Base-by-base conservation (phyloP, 495 filamentous ascomycete genomes). In the Penicillium macrosclerotiorum region DNA sequence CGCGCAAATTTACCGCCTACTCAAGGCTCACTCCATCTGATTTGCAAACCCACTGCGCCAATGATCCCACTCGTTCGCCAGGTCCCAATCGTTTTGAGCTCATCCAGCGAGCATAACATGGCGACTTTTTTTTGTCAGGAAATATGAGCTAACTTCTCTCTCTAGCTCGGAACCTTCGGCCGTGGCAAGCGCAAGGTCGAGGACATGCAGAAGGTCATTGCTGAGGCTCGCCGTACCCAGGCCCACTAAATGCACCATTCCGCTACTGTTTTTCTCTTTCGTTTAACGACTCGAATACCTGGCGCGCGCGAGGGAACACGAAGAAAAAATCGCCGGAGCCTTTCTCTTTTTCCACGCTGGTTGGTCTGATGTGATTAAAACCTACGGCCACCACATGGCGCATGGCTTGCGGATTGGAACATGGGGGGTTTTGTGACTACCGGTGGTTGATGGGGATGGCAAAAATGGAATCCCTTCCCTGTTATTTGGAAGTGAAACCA, bases 101-200 rank as follows among this genome's bases (percentile, higher is more conserved):
- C 19, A 30, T 30, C 32, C 18, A 20, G n/a, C 11, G n/a, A 27
- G 23, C 31, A 35, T n/a, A 34, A 3, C 9, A 23, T 11, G 6
- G 9, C 22, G 31, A 25, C 30, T 45, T 8, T 1, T n/a, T 22
- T 29, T 33, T n/a, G n/a, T n/a, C n/a, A n/a, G n/a, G 11, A 16
- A 32, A 20, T 12, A 31, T 37, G 49, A 7, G 23, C 57, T 60
- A 54, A 64, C 57, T 49, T 36, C 14, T 27, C 14, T 30, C 18
- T 57, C 46, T 40, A 88, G 81, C 91, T 98, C 78, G 93, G 93
- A 63, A 96, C 93, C 60, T 97, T 95, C 75, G 84, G 83, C 62
- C 90, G 93, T 65, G 93, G 91, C 57, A 98, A 98, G 92, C 80
- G 80, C 65, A 97, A 97, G 90, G 93, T 96, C 54, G 93, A 98